A percentile compares a stretch with the other conserved stretches of the same genome.
Conservation (phyloP, 2,329 filamentous ascomycete species). For the Claviceps africana region DNA sequence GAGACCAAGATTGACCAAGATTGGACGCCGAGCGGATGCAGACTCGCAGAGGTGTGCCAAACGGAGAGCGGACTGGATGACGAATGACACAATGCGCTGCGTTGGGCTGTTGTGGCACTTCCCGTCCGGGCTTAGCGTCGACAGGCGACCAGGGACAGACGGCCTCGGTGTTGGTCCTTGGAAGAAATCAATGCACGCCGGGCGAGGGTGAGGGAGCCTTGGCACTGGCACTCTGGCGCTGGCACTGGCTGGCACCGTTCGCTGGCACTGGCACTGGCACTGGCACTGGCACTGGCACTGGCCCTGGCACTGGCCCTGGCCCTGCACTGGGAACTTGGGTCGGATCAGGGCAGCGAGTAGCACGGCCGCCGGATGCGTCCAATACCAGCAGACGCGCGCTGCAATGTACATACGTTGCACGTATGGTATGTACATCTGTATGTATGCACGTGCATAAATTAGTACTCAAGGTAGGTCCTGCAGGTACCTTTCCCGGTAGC, state of each 20-base stretch:
- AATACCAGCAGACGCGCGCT: no score
- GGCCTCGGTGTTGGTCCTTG: not conserved
- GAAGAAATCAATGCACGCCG: not conserved
- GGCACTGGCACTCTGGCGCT: no score
- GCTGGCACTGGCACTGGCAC: no score
- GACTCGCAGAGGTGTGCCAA: not conserved
- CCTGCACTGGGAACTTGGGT: not conserved
- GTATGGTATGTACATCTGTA: no score
- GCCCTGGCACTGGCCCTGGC: no score
- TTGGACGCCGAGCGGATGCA: conserved; percentile 1
- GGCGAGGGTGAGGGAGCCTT: not conserved
- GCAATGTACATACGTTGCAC: no score
- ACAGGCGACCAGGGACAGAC: not conserved
- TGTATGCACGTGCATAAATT: no score
- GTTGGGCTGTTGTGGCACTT: conserved; percentile 7
- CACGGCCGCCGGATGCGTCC: not conserved
- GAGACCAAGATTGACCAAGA: conserved; percentile 4
- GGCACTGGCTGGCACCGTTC: no score
- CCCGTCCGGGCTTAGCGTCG: conserved; percentile 4
- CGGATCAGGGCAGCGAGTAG: not conserved
- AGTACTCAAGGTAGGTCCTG: no score
- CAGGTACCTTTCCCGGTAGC: no score
- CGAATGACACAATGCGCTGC: conserved; percentile 8
- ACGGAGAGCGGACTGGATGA: conserved; percentile 5
- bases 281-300: no score